Evolutionary conservation across 345 rosid species (phyloP), one percentile per base, ranked within the genome.

Genomic region (Sisymbrium altissimum): DNA sequence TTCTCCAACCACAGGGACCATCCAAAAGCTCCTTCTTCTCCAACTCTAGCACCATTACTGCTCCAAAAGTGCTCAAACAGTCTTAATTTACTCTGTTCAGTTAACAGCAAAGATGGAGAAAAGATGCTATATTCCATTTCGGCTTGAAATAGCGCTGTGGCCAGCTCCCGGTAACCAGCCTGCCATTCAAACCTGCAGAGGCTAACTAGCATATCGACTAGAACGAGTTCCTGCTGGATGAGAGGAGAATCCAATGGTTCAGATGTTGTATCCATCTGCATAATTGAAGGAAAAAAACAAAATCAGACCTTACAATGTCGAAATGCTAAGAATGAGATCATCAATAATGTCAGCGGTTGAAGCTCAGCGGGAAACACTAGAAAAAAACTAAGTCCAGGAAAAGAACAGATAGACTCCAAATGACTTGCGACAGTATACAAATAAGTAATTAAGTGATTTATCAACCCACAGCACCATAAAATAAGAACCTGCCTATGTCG

Each of bases 161-260:
- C 88, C 79, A 92, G 73, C 79, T 92, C 99, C 76, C 74, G 86
- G 82, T 89, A 86, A 49, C 99, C 97, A 68, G 96, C 87, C 80
- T 95, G 97, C 96, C 97, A 92, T 82, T 92, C 97, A 66, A 95
- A 85, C 81, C 97, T 85, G 82, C 99, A 92, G 73, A 95, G 92
- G 75, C 87, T 82, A 66, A 86, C 78, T 82, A 95, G 91, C 84
- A 95, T 84, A 81, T 92, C 93, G 40, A 90, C 99, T 74, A 95
- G 85, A 67, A 88, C 84, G 72, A 86, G 90, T 82, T 95, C 99
- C 75, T 86, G 82, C 72, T 85, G 81, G 69, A 83, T 75, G 72
- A 77, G 29, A 59, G 76, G 72, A 65, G 80, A 68, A 80, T 92
- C 93, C 9, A 62, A n/a, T 53, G 83, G 75, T 63, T 80, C 77